Evolutionary conservation across 495 filamentous ascomycete species (phyloP).

Genomic region (Cenococcum geophilum): DNA sequence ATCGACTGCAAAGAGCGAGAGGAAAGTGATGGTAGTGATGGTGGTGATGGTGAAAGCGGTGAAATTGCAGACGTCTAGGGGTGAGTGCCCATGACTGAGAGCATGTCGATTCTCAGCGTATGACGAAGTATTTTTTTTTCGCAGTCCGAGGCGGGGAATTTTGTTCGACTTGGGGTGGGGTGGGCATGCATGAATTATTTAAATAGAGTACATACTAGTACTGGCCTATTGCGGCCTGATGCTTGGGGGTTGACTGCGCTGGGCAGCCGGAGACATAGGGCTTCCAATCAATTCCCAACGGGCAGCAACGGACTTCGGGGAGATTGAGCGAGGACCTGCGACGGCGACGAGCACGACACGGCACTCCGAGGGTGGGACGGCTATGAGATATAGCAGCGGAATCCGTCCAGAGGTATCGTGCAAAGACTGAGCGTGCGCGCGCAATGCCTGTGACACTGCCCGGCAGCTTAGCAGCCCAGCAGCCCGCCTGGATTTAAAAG

Average conservation of each 20-base stretch:
- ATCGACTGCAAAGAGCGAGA: neutral
- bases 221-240: slow-evolving; percentile 12
- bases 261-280: slow-evolving; percentile 3
- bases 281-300: slow-evolving; percentile 8
- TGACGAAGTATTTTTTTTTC: slow-evolving; percentile 9
- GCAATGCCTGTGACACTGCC: neutral
- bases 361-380: neutral
- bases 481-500: too few relatives aligned
- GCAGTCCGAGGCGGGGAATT: slow-evolving; percentile 16
- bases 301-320: slow-evolving; percentile 14
- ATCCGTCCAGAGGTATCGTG: neutral
- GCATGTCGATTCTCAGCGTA: neutral
- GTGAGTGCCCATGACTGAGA: neutral
- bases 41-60: neutral
- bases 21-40: neutral
- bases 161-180: slow-evolving; percentile 9
- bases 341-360: neutral
- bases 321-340: neutral
- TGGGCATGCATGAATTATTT: slow-evolving; percentile 24
- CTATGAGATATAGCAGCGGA: too few relatives aligned
- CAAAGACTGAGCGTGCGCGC: too few relatives aligned
- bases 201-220: slow-evolving; percentile 11
- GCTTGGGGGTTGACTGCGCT: neutral
- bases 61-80: neutral
- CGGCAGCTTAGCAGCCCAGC: neutral